These are phyloP conservation scores for Candida vaughaniae DNA, from an alignment of 805 yeast species.

Conservation along the genomic window DNA sequence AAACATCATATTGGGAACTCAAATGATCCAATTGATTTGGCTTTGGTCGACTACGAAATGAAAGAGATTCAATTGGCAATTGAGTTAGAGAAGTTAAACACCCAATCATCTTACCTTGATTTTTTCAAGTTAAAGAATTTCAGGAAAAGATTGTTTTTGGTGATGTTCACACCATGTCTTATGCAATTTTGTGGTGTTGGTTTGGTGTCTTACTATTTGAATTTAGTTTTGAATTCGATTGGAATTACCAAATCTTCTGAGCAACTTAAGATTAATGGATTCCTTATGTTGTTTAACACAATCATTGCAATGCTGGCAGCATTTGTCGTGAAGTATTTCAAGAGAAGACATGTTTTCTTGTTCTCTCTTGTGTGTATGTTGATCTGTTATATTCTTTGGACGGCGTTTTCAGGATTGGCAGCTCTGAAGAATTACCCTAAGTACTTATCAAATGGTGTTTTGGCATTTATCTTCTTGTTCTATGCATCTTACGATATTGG, in stretches of 20 bases:
- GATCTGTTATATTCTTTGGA: slow-evolving; percentile 17
- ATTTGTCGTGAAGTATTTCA: slow-evolving; percentile 16
- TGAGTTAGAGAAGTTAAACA: slow-evolving; percentile 11
- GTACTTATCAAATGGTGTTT: slow-evolving; percentile 48
- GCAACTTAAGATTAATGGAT: slow-evolving; percentile 51
- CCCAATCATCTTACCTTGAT: slow-evolving; percentile 6
- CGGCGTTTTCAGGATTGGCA: slow-evolving; percentile 43
- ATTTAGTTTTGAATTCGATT: slow-evolving; percentile 49
- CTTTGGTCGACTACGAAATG: slow-evolving; percentile 12
- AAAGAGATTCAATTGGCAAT: slow-evolving; percentile 12
- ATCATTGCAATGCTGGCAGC: slow-evolving; percentile 23
- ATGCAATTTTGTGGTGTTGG: slow-evolving; percentile 45
- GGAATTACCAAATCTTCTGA: slow-evolving; percentile 47
- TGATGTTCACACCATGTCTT: slow-evolving; percentile 1
- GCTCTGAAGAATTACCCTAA: slow-evolving; percentile 38
- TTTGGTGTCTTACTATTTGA: slow-evolving; percentile 49
- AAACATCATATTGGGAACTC: slow-evolving; percentile 40
- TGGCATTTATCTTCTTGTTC: slow-evolving; percentile 40
- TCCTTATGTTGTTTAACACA: slow-evolving; percentile 48
- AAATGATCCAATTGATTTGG: slow-evolving; percentile 11
- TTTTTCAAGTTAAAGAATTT: slow-evolving; percentile 2
- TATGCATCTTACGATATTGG: slow-evolving; percentile 29
- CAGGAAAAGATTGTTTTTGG: slow-evolving; percentile 11
- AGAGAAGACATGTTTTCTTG: slow-evolving; percentile 25
- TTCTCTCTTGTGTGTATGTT: slow-evolving; percentile 22